These are phyloP conservation scores for Manihot esculenta DNA, from an alignment of 441 rosid species.

Conservation along the genomic window DNA sequence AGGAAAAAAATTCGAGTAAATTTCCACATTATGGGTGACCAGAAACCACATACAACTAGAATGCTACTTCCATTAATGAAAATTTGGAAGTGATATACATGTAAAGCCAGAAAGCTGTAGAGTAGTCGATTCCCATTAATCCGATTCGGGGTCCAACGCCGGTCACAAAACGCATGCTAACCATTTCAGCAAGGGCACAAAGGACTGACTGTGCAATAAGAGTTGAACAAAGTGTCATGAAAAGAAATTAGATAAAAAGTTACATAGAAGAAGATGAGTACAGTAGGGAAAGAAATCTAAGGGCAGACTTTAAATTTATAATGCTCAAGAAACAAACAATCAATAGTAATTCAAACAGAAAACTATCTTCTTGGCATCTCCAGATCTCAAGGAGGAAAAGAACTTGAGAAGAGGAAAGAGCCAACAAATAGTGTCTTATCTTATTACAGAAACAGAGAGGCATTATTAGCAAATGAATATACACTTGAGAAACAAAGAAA, in stretches of 20 bases:
- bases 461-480: neutral
- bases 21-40: constrained; percentile 3
- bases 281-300: neutral
- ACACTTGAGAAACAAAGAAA: neutral
- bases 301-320: neutral
- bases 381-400: neutral
- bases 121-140: constrained; percentile 76
- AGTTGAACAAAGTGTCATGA: constrained; percentile 3
- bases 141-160: constrained; percentile 62
- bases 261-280: neutral
- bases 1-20: constrained; percentile 13
- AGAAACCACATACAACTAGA: neutral
- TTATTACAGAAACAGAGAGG: neutral
- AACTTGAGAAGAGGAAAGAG: neutral
- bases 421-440: neutral
- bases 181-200: constrained; percentile 83
- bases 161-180: constrained; percentile 71
- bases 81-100: constrained; percentile 33
- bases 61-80: neutral
- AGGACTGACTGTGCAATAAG: constrained; percentile 54
- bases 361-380: neutral
- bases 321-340: neutral
- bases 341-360: neutral
- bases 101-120: constrained; percentile 81
- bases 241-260: neutral